These are phyloP conservation scores for Phytophthora meadii DNA, from an alignment of 352 stramenopile species.

Conservation along the genomic window DNA sequence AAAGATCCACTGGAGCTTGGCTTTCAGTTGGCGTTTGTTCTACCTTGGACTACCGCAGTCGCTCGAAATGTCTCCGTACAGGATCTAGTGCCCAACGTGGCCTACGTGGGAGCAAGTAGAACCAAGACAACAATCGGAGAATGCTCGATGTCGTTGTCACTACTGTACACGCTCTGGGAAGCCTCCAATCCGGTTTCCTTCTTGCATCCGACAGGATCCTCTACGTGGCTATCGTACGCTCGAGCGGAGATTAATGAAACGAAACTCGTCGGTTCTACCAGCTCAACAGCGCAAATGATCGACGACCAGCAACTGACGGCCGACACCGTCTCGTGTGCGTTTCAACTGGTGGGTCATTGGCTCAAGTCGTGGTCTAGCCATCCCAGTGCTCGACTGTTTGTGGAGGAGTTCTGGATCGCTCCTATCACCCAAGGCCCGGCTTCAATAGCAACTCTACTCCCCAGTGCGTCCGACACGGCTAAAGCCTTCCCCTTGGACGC, in stretches of 20 bases:
- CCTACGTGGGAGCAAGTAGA: constrained; percentile 7
- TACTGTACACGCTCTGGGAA: constrained; percentile 56
- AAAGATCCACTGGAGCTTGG: constrained; percentile 53
- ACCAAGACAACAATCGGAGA: constrained; percentile 19
- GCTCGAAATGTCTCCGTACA: constrained; percentile 27
- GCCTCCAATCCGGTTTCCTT: constrained; percentile 43
- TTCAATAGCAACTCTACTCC: constrained; percentile 11
- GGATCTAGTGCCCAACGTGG: constrained; percentile 50
- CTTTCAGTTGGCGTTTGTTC: constrained; percentile 51
- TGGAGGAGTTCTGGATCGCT: constrained; percentile 60
- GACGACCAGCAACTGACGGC: constrained; percentile 18
- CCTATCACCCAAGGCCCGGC: constrained; percentile 21
- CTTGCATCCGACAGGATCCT: constrained; percentile 36
- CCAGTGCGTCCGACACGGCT: constrained; percentile 23
- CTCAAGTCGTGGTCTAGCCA: constrained; percentile 61
- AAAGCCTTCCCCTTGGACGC: constrained; percentile 30
- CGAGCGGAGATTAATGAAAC: constrained; percentile 23
- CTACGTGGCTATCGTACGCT: constrained; percentile 38
- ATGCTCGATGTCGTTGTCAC: constrained; percentile 39
- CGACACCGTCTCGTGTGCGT: constrained; percentile 38
- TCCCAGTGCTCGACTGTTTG: constrained; percentile 49
- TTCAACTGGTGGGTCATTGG: constrained; percentile 58
- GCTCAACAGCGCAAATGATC: constrained; percentile 21
- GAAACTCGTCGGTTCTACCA: constrained; percentile 17
- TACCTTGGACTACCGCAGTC: constrained; percentile 34